Base-by-base conservation (phyloP, 495 filamentous ascomycete genomes). In the Staphylotrichum longicolle region DNA sequence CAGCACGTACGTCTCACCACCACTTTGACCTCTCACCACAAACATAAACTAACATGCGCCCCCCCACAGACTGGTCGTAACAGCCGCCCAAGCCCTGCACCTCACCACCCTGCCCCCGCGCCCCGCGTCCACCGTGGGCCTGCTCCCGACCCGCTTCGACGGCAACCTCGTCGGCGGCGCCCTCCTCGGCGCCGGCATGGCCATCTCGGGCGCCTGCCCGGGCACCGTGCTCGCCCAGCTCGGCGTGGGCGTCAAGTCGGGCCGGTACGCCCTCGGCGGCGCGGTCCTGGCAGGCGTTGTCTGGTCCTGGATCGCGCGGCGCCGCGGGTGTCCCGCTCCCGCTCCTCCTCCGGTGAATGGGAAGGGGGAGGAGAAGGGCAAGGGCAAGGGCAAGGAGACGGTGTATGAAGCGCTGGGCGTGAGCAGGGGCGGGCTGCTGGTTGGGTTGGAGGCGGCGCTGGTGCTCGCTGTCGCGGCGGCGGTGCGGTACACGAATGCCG, bases 131-230 rank as follows among this genome's bases (percentile, higher is more conserved):
- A 65, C 76, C 40, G 42, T 83, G 15, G 67, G 68, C 57, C 62
- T 83, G 15, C 49, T 37, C 33, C 47, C 30, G 27, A 62, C 66
- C 4, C 57, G 60, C 11, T 78, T 79, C 64, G 80, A 83, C 66
- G 82, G 81, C 54, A 86, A 86, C 66, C 66, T 86, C 61, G 61
- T 85, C 66, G 84, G 83, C 58, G 83, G 83, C 37, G 52, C 65
- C 5, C 70, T 86, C 10, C 68, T 85, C 41, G 83, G 84, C 45
- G 54, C 75, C 2, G 83, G 83, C 59, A 80, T 85, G 81, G 70
- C 79, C 34, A 68, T 84, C 27, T 76, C 83, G 2, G 83, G 82
- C 33, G 76, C 83, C 1, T 86, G 83, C 60, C 82, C 83, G 0
- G 83, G 83, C 4, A 84, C 82, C 10, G 75, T 83, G 1, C 72